Base-by-base conservation (phyloP, 495 filamentous ascomycete species). In the Trichoderma reesei region DNA sequence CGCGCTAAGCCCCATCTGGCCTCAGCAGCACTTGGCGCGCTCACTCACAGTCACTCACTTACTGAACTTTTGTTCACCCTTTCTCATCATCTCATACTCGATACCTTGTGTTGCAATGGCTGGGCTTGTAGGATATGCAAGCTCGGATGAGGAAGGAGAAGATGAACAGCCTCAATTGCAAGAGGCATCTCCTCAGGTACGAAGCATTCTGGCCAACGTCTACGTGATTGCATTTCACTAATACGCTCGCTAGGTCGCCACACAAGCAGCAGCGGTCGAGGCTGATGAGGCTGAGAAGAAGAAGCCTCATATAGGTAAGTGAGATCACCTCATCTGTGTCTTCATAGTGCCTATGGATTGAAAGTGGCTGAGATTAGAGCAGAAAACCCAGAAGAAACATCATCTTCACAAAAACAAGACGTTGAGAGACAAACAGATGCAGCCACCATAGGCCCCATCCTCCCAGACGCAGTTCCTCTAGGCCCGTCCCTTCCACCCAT, bases 101-200 rank as follows among this genome's bases (percentile, higher is more conserved):
- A 33, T 4, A 56, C 34, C 34, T 14, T 10, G 18, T 13, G 26
- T 39, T 13, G 59, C 59, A 38, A 92, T 91, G 89, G 80, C 82
- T 41, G 84, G 81, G 14, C 81, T 94, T 3, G 88, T 85, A 10
- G 79, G 75, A 59, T 94, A 94, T 72, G 86, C 83, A 36, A 92
- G 88, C 73, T 92, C 89, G 70, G 89, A 90, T 65, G 90, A 91
- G 56, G 89, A 90, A 42, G 85, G 87, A 42, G 77, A 78, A 63
- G 41, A 65, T 66, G 59, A 51, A 65, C 0, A 36, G 14, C 31
- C 51, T 44, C 33, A 18, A 18, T 34, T 64, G 16, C 54, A 65
- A 13, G 44, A 34, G 14, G 31, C 18, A 18, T 9, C 60, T 44
- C 37, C 61, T 64, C 48, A 68, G 48, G 65, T 60, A 34, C 11